These are phyloP conservation scores for Trametes cingulata DNA, from an alignment of 768 basidiomycete species.

Conservation along the genomic window DNA sequence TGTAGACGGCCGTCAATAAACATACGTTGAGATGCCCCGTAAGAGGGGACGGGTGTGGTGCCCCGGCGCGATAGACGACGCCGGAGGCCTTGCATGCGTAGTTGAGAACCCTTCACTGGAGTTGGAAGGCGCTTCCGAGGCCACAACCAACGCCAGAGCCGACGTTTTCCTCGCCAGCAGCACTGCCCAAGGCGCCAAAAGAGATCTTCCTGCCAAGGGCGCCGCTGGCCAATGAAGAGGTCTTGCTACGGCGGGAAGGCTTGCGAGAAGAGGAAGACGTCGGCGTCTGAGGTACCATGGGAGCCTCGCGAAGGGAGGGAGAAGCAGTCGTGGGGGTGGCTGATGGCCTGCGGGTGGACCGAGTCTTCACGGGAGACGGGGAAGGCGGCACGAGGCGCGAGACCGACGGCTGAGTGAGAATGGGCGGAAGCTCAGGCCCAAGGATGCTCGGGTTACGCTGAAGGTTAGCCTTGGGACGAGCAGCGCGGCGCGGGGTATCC, in stretches of 20 bases:
- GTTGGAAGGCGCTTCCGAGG: constrained; percentile 74
- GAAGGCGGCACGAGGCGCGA: constrained; percentile 13
- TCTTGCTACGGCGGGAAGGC: constrained; percentile 53
- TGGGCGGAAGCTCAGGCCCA: constrained; percentile 59
- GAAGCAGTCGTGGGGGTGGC: constrained; percentile 4
- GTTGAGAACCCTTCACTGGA: constrained; percentile 40
- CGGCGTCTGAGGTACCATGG: constrained; percentile 24
- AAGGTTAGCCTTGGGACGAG: constrained; percentile 42
- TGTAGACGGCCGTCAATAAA: constrained; percentile 9
- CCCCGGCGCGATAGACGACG: neutral
- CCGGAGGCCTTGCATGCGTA: neutral
- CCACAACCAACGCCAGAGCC: constrained; percentile 36
- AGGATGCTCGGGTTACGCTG: constrained; percentile 67
- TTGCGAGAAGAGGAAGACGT: constrained; percentile 31
- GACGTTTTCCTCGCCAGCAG: constrained; percentile 39
- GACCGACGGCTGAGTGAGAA: constrained; percentile 18
- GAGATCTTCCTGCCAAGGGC: constrained; percentile 59
- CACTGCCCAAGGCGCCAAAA: constrained; percentile 53
- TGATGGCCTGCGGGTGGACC: constrained; percentile 19
- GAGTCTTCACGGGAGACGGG: constrained; percentile 29
- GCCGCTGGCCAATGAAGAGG: constrained; percentile 36
- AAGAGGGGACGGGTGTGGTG: neutral
- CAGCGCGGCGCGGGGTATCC: constrained; percentile 21
- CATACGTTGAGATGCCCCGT: neutral
- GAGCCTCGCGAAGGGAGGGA: constrained; percentile 7